Conservation (phyloP, 768 basidiomycete species). For the Leccinum aurantiacum region DNA sequence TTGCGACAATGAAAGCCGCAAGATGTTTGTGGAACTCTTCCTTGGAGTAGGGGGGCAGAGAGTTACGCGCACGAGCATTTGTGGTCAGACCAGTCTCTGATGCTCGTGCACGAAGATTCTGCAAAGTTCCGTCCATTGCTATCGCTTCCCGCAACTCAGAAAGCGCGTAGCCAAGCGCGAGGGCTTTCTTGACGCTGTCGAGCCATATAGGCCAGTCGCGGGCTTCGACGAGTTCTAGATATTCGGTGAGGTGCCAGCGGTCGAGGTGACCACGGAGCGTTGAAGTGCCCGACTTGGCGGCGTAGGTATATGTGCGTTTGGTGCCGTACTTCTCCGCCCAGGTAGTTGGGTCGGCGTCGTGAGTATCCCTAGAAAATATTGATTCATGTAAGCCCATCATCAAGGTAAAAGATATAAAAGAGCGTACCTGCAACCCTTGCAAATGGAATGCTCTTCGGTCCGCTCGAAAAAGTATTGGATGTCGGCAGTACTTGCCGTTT, state of each 20-base stretch:
- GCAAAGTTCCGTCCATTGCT: not conserved
- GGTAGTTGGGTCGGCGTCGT: not conserved
- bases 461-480: not conserved
- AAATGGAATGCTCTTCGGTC: not conserved
- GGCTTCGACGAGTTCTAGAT: not conserved
- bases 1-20: not conserved
- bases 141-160: not conserved
- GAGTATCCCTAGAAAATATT: not conserved
- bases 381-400: too few species aligned
- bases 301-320: not conserved
- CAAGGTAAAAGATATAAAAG: not conserved
- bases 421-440: not conserved
- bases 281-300: not conserved
- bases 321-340: not conserved
- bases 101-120: not conserved
- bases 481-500: not conserved
- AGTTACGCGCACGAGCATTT: not conserved
- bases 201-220: not conserved
- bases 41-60: not conserved
- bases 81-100: not conserved
- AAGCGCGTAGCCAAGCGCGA: not conserved
- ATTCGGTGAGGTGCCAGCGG: not conserved
- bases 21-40: not conserved
- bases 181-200: not conserved
- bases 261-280: not conserved